Conservation (phyloP, 2,329 filamentous ascomycete species). For the Penicillium paneum region DNA sequence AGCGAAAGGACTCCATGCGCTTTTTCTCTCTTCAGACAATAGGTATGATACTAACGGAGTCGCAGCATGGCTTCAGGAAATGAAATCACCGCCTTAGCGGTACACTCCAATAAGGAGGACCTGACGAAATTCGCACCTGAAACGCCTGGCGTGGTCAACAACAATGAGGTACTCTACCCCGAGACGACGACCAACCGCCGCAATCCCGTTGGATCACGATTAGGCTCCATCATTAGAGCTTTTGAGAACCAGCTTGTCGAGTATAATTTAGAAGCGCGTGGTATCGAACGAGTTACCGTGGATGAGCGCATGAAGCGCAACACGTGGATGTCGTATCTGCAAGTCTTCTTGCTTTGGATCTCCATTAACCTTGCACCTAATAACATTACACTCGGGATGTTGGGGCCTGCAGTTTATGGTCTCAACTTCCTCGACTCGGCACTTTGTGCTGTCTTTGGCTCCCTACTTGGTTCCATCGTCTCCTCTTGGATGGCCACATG, state of each 20-base stretch:
- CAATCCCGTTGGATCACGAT: constrained; percentile 23
- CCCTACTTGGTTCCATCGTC: constrained; percentile 53
- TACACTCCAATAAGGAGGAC: constrained; percentile 23
- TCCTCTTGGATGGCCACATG: constrained; percentile 62
- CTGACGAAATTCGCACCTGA: constrained; percentile 9
- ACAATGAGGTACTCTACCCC: constrained; percentile 15
- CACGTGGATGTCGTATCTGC: constrained; percentile 52
- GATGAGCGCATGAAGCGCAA: constrained; percentile 54
- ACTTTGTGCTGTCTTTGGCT: constrained; percentile 57
- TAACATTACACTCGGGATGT: constrained; percentile 63
- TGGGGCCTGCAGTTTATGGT: constrained; percentile 58
- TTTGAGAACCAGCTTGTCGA: constrained; percentile 43
- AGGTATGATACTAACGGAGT: constrained; percentile 21
- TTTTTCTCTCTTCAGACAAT: constrained; percentile 16
- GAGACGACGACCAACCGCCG: constrained; percentile 11
- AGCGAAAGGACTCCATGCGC: constrained; percentile 46
- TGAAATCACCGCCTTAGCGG: constrained; percentile 30
- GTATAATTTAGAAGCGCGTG: constrained; percentile 55
- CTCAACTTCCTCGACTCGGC: constrained; percentile 58
- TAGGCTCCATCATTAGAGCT: constrained; percentile 31
- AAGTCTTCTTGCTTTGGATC: constrained; percentile 59
- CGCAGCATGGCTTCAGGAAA: constrained; percentile 34
- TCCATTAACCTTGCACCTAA: constrained; percentile 62
- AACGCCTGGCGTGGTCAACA: constrained; percentile 13
- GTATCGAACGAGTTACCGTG: constrained; percentile 57